Percentiles rank a stretch among this genome's conserved stretches.
phyloP scores from a whole-genome alignment of 495 filamentous ascomycete genomes.

The Achaetomiella virescens region DNA sequence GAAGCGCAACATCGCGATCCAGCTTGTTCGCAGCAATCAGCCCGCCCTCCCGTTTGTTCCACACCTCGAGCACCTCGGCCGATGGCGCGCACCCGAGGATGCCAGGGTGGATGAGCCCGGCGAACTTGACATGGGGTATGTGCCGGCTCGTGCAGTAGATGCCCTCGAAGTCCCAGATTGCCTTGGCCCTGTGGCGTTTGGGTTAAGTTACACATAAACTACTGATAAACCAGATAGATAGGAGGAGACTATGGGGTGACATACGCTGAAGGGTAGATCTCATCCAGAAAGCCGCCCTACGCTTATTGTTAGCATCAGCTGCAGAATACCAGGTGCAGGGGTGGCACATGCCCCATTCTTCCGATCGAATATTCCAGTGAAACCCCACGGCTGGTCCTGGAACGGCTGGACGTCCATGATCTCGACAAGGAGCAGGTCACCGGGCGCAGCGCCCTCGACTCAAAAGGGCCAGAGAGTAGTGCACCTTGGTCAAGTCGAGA shows the following conservation, averaged over 20 bases:
- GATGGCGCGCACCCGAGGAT: slow-evolving; percentile 90
- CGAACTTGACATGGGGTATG: slow-evolving; percentile 81
- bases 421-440: slow-evolving; percentile 82
- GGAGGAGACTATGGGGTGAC: slow-evolving; percentile 12
- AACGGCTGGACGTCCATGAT: slow-evolving; percentile 96
- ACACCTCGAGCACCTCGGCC: slow-evolving; percentile 54
- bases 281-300: slow-evolving; percentile 80
- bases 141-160: slow-evolving; percentile 89
- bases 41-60: slow-evolving; percentile 77
- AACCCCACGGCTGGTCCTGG: slow-evolving; percentile 84
- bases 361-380: slow-evolving; percentile 77
- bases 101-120: slow-evolving; percentile 90
- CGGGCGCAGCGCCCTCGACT: slow-evolving; percentile 82
- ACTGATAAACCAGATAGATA: neutral
- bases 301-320: neutral
- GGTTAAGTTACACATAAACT: neutral
- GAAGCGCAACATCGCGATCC: slow-evolving; percentile 72
- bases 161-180: slow-evolving; percentile 97
- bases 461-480: slow-evolving; percentile 91
- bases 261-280: slow-evolving; percentile 76
- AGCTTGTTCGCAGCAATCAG: slow-evolving; percentile 63
- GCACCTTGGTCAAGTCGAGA: slow-evolving; percentile 75
- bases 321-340: neutral
- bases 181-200: slow-evolving; percentile 60
- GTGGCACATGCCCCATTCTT: slow-evolving; percentile 59